These are phyloP conservation scores for Sicyos baderoa DNA, from an alignment of 306 rosid species.

Conservation along the genomic window DNA sequence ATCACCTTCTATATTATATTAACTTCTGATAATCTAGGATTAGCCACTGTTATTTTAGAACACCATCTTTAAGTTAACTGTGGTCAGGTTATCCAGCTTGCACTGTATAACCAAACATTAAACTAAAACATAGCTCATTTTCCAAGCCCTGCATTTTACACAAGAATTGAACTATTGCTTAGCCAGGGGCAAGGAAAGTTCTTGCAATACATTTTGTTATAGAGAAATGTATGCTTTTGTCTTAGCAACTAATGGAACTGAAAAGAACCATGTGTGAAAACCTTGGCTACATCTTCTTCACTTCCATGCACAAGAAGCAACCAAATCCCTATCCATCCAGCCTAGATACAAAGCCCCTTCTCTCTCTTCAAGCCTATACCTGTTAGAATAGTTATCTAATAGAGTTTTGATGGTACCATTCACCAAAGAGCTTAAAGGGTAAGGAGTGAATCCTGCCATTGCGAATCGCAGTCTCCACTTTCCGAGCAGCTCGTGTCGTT, in stretches of 20 bases:
- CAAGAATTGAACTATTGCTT: background rate
- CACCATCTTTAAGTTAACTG: background rate
- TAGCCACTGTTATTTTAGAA: no score
- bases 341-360: constrained; percentile 89
- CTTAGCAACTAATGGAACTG: background rate
- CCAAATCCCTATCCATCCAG: constrained; percentile 92
- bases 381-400: constrained; percentile 62
- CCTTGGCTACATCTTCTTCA: constrained; percentile 28
- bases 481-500: constrained; percentile 79
- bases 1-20: no score
- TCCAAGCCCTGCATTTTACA: constrained; percentile 14
- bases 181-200: constrained; percentile 1
- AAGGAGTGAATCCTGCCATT: constrained; percentile 92
- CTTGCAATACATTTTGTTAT: background rate
- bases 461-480: constrained; percentile 75
- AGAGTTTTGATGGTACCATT: constrained; percentile 76
- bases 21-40: no score
- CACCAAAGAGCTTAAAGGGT: constrained; percentile 80
- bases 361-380: constrained; percentile 70
- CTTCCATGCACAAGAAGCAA: constrained; percentile 96
- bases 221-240: background rate
- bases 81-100: background rate
- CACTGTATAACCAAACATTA: constrained; percentile 3
- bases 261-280: constrained; percentile 4
- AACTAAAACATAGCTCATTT: constrained; percentile 6